Evolutionary conservation across 2,329 filamentous ascomycete species (phyloP), one percentile per base, ranked within the genome.

Genomic region (Purpureocillium takamizusanense): DNA sequence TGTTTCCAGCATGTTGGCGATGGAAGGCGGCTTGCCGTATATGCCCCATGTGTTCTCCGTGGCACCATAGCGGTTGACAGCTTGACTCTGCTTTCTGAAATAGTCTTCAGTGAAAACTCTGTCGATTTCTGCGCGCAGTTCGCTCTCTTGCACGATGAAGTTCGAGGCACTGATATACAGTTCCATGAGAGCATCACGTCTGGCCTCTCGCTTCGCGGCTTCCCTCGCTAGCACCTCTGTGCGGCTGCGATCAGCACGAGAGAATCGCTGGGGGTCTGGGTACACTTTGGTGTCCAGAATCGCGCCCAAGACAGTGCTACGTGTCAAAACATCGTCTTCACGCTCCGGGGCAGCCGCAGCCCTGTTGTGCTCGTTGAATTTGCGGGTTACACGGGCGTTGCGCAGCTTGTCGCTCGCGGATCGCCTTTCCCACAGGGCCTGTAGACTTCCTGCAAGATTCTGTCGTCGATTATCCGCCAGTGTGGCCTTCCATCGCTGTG

Each of bases 161-260:
- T 77, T 69, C 18, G 83, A 76, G 5, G 92, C 88, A 50, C 88
- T 84, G 65, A 92, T 84, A 64, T 98, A 98, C 11, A 98, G 74
- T 42, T 86, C 80, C 62, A 95, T 86, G 23, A 98, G 65, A 13
- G 81, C 74, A 47, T 90, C 78, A 43, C 76, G 71, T 36, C 83
- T 76, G 38, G 72, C 69, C 41, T 79, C 70, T 32, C 70, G 67
- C 55, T 79, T 78, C 9, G 48, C 35, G 11, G 39, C 47, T 38
- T 65, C 58, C 9, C 61, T 63, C 25, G 68, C 58, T 31, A 71
- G 58, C 12, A 65, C 61, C 12, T 60, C 59, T 12, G 68, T 65
- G 33, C 60, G 63, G 35, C 66, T 66, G 34, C 54, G 60, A 21
- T 65, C 59, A n/a, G 73, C 70, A 38, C 72, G 70, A 39, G 63